Conservation (phyloP, 148 eudicot species). For the Gaultheria prostrata region DNA sequence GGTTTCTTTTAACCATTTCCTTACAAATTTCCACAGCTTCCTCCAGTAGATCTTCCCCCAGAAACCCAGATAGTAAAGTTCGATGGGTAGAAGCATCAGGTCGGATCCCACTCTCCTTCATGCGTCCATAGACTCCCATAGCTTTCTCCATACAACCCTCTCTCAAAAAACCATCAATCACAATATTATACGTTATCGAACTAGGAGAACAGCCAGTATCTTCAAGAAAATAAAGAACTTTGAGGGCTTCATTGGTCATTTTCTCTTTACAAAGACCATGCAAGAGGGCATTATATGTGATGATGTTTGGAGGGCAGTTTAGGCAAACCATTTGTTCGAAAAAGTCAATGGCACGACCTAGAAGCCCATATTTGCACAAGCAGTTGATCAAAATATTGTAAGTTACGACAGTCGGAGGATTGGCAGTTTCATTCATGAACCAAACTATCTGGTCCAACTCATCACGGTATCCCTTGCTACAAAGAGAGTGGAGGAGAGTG, state of each 20-base stretch:
- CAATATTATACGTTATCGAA: conserved; percentile 64
- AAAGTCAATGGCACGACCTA: conserved; percentile 72
- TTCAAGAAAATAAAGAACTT: conserved; percentile 44
- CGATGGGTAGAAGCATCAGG: conserved; percentile 83
- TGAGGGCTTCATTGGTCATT: conserved; percentile 63
- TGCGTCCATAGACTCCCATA: conserved; percentile 48
- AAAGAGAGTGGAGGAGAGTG: conserved; percentile 70
- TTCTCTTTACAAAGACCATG: conserved; percentile 69
- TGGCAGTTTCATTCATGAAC: conserved; percentile 59
- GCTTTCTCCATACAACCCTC: conserved; percentile 72
- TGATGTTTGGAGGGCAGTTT: conserved; percentile 54
- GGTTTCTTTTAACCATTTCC: conserved; percentile 54
- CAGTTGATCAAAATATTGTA: conserved; percentile 83
- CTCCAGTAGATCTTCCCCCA: conserved; percentile 43
- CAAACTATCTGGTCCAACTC: conserved; percentile 61
- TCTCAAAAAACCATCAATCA: conserved; percentile 77
- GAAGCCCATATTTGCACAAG: conserved; percentile 66
- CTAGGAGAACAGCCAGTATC: conserved; percentile 47
- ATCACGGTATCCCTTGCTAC: conserved; percentile 51
- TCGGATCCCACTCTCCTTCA: conserved; percentile 41
- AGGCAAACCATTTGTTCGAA: conserved; percentile 58
- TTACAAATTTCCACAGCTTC: conserved; percentile 58
- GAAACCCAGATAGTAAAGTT: conserved; percentile 68
- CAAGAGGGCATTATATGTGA: conserved; percentile 74
- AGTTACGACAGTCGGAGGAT: conserved; percentile 55